Evolutionary conservation across 441 rosid species (phyloP).

Genomic region (Viola pubescens): DNA sequence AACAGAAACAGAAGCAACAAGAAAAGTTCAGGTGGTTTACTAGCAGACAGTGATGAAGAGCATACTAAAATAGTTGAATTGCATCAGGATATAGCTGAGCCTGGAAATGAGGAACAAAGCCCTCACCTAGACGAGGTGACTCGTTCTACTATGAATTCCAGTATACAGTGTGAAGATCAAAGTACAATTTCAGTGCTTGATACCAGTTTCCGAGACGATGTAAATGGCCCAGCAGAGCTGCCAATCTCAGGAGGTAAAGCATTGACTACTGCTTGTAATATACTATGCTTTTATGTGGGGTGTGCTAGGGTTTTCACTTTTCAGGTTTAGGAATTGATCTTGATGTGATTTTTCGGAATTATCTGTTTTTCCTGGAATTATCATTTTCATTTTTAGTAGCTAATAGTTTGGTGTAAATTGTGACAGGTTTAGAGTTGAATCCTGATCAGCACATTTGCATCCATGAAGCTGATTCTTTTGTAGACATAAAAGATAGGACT

Average conservation of each 20-base stretch:
- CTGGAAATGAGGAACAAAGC: conserved; percentile 11
- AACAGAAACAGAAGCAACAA: not conserved
- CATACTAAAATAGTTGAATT: conserved; percentile 6
- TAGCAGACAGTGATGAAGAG: conserved; percentile 14
- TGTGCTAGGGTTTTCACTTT: not conserved
- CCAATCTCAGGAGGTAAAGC: conserved; percentile 32
- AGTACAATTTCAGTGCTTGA: conserved; percentile 22
- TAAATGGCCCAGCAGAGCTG: conserved; percentile 11
- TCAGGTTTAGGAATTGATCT: too few species aligned
- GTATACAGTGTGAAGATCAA: conserved; percentile 13
- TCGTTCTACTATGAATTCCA: conserved; percentile 14
- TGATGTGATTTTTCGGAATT: not conserved
- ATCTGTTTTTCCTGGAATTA: not conserved
- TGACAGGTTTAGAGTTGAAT: conserved; percentile 28
- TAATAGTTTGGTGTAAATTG: conserved; percentile 8
- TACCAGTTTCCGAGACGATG: conserved; percentile 13
- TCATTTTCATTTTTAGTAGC: not conserved
- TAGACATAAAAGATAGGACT: conserved; percentile 11
- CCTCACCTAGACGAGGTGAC: conserved; percentile 24
- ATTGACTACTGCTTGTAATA: too few species aligned
- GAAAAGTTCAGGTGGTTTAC: conserved; percentile 11
- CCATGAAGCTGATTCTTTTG: conserved; percentile 6
- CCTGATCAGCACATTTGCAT: not conserved
- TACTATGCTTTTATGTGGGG: not conserved
- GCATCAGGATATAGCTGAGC: conserved; percentile 18